Base-by-base conservation (phyloP, 345 rosid species). In the Gossypium sturtianum region DNA sequence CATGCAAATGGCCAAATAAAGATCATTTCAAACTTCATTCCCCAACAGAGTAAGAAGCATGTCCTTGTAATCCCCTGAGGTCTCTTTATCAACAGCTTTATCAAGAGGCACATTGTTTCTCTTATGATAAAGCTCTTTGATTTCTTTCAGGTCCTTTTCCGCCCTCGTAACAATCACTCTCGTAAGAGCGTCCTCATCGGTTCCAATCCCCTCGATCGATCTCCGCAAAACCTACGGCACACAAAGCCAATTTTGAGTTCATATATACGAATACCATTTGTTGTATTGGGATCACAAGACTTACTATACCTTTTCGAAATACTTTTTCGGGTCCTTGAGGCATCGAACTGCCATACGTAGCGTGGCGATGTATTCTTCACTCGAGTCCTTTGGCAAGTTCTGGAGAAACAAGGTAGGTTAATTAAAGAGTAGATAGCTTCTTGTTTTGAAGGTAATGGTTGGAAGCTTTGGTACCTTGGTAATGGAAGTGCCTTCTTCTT, bases 401-500 rank as follows among this genome's bases (percentile, higher is more conserved):
- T 53, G 58, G 22, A 53, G 58, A 53, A 53, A n/a, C 58, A n/a
- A 0, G 22, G 9, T 9, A 53, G 12, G 58, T 53, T 53, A 53
- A 53, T 53, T n/a, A n/a, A 53, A 29, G 34, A 29, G 8, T 16
- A 53, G 9, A 53, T 20, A 8, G 58, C 58, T 53, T 53, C 3
- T 53, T 53, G 10, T 53, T 53, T 53, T 2, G 19, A 53, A 17
- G 58, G 16, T 53, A 53, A 16, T 53, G 9, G 58, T 53, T 53
- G 9, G 58, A 53, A 53, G 22, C 58, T 17, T 53, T 7, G 58
- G 22, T 79, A 84, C 89, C 89, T 86, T 88, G 2, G 85, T 81
- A 73, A 90, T 80, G 77, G 91, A 84, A 78, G 77, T 72, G 75
- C 83, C 79, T 12, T 78, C 84, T 3, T 76, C 74, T 52, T 90